A percentile compares a stretch with the other conserved stretches of the same genome.
Conservation (phyloP, 1,284 basidiomycete species). For the Sanghuangporus baumii region DNA sequence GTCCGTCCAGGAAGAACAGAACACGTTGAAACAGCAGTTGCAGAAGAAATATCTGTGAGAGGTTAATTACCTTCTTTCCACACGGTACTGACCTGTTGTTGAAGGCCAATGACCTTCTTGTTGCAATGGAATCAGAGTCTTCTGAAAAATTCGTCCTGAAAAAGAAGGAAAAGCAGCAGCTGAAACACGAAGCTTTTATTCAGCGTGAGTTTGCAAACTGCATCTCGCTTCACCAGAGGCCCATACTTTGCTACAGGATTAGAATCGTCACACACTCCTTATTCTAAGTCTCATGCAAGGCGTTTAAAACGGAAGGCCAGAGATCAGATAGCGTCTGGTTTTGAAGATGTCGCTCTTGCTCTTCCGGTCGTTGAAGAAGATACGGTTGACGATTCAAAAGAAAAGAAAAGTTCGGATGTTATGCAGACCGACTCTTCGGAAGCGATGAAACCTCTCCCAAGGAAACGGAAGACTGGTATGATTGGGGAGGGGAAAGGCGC, state of each 20-base stretch:
- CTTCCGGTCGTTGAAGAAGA: conserved; percentile 46
- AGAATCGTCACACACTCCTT: conserved; percentile 45
- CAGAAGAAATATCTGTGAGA: conserved; percentile 32
- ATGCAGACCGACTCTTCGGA: conserved; percentile 21
- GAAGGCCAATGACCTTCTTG: conserved; percentile 43
- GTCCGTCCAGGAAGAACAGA: conserved; percentile 44
- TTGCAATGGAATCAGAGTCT: conserved; percentile 24
- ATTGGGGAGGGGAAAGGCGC: conserved; percentile 66
- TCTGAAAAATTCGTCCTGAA: conserved; percentile 32
- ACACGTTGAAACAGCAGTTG: conserved; percentile 39
- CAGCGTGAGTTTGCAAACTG: conserved; percentile 41
- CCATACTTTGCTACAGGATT: conserved; percentile 39
- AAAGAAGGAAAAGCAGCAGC: conserved; percentile 66
- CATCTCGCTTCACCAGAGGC: not conserved
- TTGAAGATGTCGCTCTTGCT: conserved; percentile 53
- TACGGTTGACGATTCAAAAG: conserved; percentile 17
- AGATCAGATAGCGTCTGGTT: conserved; percentile 60
- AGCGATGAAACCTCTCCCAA: conserved; percentile 19
- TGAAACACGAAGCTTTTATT: conserved; percentile 64
- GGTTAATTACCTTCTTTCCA: not conserved
- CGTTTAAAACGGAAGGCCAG: conserved; percentile 66
- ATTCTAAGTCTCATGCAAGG: conserved; percentile 71
- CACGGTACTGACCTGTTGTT: not conserved
- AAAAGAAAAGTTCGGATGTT: conserved; percentile 2
- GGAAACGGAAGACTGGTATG: conserved; percentile 37